A percentile compares a stretch with the other conserved stretches of the same genome.
These are phyloP conservation scores for Proliferodiscus dingleyae DNA, from an alignment of 2,329 filamentous ascomycete genomes.

Conservation along the genomic window DNA sequence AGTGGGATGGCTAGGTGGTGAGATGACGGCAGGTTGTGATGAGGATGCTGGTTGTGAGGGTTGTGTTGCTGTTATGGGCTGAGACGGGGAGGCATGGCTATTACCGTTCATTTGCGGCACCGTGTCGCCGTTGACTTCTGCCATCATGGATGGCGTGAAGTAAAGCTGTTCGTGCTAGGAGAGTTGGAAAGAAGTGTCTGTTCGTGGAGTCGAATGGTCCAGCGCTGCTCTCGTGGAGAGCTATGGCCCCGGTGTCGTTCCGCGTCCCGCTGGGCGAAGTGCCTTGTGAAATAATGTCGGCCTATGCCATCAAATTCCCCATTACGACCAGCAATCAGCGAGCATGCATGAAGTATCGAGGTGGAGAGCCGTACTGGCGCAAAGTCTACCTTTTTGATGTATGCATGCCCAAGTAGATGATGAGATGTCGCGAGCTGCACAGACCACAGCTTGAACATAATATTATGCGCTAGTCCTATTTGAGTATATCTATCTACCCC, in stretches of 20 bases:
- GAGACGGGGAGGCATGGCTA: constrained; percentile 28
- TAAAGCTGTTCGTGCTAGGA: background rate
- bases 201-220: too few species aligned
- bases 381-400: background rate
- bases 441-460: background rate
- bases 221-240: too few species aligned
- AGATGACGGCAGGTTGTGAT: constrained; percentile 6
- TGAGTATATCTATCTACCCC: constrained; percentile 19
- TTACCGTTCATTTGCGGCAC: constrained; percentile 51
- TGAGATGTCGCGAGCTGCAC: background rate
- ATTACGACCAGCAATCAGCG: too few species aligned
- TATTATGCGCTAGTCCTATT: too few species aligned
- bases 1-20: constrained; percentile 17
- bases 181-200: background rate
- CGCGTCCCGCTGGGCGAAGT: too few species aligned
- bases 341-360: background rate
- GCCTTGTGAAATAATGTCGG: too few species aligned
- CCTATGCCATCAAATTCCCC: too few species aligned
- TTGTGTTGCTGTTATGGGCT: constrained; percentile 12
- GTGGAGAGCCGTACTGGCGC: background rate
- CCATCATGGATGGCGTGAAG: constrained; percentile 20
- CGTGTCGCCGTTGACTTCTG: constrained; percentile 30
- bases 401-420: background rate
- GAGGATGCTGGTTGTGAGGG: constrained; percentile 12
- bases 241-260: too few species aligned